Base-by-base conservation (phyloP, 495 filamentous ascomycete genomes). In the Trichoderma gamsii region DNA sequence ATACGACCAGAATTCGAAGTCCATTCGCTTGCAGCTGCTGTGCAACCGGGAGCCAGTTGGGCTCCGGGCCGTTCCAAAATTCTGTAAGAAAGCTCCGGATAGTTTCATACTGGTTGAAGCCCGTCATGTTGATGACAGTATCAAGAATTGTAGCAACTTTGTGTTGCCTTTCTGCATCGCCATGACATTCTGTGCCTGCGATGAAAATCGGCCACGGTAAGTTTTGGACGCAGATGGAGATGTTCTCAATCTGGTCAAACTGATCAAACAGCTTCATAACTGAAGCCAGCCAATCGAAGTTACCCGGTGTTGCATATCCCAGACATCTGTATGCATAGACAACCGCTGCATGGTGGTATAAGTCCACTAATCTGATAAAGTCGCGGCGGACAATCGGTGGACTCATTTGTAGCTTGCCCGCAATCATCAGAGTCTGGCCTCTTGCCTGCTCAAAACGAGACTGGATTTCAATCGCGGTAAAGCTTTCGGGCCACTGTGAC, bases 261-360 rank as follows among this genome's bases (percentile, higher is more conserved):
- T 61, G 56, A 23, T 32, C 56, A 32, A 61, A 61, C 27, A 61
- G 56, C 27, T 61, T 61, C 25, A 25, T 18, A 18, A 32, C 27
- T 11, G 56, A 61, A 27, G 56, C 56, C 8, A 61, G 13, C 56
- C 56, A 61, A 21, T 61, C 56, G 16, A 61, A 61, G 16, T 61
- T 61, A 25, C 7, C 25, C 11, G 56, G 56, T 25, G 56, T 61
- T 12, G 56, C 56, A 61, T 61, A 61, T 4, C 56, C 56, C 56
- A 61, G 56, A 13, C 56, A 61, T 32, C 56, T 61, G 56, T 61
- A 61, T 32, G 56, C 56, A 18, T 61, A 61, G 56, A 61, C 27
- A 18, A 61, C 27, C 12, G 56, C 56, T 13, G 56, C 56, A 25
- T 61, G 56, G 16, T 61, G 56, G 27, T 61, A 61, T 15, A 61